Evolutionary conservation across 2,329 filamentous ascomycete genomes (phyloP).

Genomic region (Clonostachys rhizophaga): DNA sequence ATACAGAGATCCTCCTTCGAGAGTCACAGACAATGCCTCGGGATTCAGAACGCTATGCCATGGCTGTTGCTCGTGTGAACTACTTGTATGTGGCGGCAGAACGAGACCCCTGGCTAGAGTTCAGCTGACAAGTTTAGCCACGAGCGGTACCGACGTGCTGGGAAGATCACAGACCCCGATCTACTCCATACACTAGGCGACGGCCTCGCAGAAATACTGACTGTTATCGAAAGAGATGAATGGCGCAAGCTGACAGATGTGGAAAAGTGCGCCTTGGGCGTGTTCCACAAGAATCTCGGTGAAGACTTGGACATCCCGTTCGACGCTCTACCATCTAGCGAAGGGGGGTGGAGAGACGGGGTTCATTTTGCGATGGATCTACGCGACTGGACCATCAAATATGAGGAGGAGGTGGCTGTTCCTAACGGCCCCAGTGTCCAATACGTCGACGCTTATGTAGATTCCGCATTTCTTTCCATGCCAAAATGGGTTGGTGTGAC

Average conservation of each 20-base stretch:
- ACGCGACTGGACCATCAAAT: constrained; percentile 39
- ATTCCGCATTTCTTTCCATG: constrained; percentile 23
- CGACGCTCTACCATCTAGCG: constrained; percentile 31
- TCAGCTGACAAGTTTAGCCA: constrained; percentile 26
- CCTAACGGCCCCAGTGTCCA: constrained; percentile 21
- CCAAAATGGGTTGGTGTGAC: constrained; percentile 5
- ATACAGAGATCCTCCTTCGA: constrained; percentile 41
- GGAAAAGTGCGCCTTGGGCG: constrained; percentile 50
- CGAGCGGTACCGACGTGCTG: constrained; percentile 46
- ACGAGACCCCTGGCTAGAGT: neutral
- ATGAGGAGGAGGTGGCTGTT: constrained; percentile 30
- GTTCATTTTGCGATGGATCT: constrained; percentile 48
- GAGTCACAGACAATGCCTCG: constrained; percentile 40
- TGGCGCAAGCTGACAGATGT: constrained; percentile 51
- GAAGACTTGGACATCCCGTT: constrained; percentile 50
- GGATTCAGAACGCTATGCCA: constrained; percentile 32
- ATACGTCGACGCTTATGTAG: constrained; percentile 3
- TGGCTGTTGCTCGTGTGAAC: constrained; percentile 60
- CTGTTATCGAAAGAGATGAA: constrained; percentile 49
- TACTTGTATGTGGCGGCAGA: constrained; percentile 34
- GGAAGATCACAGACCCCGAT: constrained; percentile 57
- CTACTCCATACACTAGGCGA: constrained; percentile 61
- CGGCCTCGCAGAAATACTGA: constrained; percentile 49
- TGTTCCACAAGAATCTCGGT: constrained; percentile 53
- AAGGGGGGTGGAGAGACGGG: constrained; percentile 38